Evolutionary conservation across 805 yeast genomes (phyloP), one percentile per base, ranked within the genome.

Genomic region (Dipodascopsis tothii): DNA sequence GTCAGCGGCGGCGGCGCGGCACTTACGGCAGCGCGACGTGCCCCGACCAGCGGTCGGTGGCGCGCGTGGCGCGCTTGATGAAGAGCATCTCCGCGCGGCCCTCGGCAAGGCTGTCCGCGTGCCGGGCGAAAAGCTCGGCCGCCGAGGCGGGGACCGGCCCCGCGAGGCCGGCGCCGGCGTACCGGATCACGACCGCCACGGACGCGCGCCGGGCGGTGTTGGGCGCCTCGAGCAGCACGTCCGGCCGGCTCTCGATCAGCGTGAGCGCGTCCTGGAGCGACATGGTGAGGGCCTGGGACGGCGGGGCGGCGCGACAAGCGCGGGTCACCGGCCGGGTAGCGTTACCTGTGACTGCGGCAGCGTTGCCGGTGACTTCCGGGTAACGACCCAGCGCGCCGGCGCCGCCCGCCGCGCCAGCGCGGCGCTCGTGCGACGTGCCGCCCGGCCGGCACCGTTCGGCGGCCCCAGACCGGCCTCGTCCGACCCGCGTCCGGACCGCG

Each of bases 1-100:
- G 14, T 25, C 6, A 5, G 7, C 11, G 25, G 35, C n/a, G 36
- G 11, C 21, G 14, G 21, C 14, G 9, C 21, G 11, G 7, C 6
- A 44, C 54, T 21, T 23, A 50, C 47, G 70, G 70, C 1, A 66
- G 40, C 2, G 69, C 70, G 35, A 66, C 57, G 45, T 66, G 70
- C 14, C 66, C 66, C 5, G 69, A 64, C 70, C 70, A 66, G 16
- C 67, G 51, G 40, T 66, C 70, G 2, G 62, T 50, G 7, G 46
- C 51, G n/a, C 65, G 51, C 2, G 52, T 47, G 2, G 68, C 56
- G 5, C 70, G 59, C 39, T 63, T 65, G 40, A 66, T 66, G 36
- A 66, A 54, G 32, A 66, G 59, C 2, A 66, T 44, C 39, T 66
- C 66, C 4, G 61, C 52, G n/a, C 42, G 47, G 6, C 42, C 50